phyloP scores from a whole-genome alignment of 768 basidiomycete species.

The Lactarius trivialis region DNA sequence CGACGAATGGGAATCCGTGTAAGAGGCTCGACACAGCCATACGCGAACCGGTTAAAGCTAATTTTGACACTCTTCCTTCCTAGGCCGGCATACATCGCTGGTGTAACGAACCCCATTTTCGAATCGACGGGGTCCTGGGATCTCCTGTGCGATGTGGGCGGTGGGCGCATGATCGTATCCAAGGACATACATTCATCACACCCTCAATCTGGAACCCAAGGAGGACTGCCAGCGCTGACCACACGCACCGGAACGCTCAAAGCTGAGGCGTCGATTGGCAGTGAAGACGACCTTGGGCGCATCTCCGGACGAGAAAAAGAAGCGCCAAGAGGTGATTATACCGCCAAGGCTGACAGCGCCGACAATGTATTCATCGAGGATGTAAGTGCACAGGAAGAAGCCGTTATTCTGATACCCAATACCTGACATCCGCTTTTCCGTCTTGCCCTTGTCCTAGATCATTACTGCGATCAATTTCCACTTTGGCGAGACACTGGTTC shows the following conservation, averaged over 20 bases:
- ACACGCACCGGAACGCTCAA: conserved; percentile 56
- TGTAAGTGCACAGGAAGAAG: conserved; percentile 42
- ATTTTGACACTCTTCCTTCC: conserved; percentile 14
- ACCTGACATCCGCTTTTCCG: background rate
- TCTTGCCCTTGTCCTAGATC: conserved; percentile 44
- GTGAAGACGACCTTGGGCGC: conserved; percentile 68
- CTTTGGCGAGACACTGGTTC: conserved; percentile 84
- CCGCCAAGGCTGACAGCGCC: conserved; percentile 50
- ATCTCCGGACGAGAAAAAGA: conserved; percentile 42
- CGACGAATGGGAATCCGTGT: conserved; percentile 89
- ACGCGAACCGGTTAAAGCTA: background rate
- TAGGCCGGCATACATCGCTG: conserved; percentile 91
- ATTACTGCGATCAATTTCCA: conserved; percentile 83
- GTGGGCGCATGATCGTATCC: conserved; percentile 78
- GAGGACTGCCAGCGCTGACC: conserved; percentile 36
- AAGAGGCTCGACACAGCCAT: conserved; percentile 32
- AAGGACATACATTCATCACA: conserved; percentile 66
- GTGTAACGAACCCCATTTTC: conserved; percentile 96
- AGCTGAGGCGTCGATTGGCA: conserved; percentile 53
- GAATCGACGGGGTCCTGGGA: conserved; percentile 87
- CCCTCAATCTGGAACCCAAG: conserved; percentile 32
- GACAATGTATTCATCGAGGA: conserved; percentile 94
- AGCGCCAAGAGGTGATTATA: conserved; percentile 44
- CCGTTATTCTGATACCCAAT: background rate
- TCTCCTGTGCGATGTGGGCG: conserved; percentile 84